phyloP scores from a whole-genome alignment of 176 grass and related monocot genomes.

The Urochloa ruziziensis region DNA sequence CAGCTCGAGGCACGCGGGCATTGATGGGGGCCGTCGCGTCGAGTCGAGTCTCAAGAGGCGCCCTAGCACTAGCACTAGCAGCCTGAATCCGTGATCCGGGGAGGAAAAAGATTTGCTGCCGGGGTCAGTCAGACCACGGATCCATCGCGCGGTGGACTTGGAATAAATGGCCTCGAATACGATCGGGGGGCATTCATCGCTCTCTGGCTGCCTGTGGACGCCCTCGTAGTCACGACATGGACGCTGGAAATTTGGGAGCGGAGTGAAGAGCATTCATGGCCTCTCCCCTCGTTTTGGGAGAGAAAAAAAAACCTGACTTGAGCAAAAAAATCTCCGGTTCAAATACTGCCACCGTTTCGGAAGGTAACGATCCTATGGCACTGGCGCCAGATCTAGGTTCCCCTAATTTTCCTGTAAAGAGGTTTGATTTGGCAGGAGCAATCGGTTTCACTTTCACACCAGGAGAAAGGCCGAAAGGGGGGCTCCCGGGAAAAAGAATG shows the following conservation, averaged over 20 bases:
- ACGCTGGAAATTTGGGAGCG: neutral
- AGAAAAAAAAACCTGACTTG: neutral
- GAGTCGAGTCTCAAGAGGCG: neutral
- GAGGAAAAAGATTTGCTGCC: neutral
- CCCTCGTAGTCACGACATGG: neutral
- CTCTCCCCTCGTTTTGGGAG: neutral
- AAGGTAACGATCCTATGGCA: too few species aligned
- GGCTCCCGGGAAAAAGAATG: neutral
- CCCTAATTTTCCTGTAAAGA: neutral
- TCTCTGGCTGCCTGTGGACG: neutral
- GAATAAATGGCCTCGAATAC: too few species aligned
- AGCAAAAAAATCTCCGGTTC: neutral
- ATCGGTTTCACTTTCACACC: too few species aligned
- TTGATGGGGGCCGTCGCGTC: constrained; percentile 22
- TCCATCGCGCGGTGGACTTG: too few species aligned
- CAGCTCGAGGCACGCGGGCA: constrained; percentile 9
- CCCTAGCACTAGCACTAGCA: neutral
- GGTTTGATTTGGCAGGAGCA: too few species aligned
- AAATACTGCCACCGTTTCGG: neutral
- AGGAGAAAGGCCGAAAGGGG: too few species aligned
- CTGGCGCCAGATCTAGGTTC: too few species aligned
- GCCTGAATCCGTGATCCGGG: neutral
- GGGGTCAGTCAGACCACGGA: constrained; percentile 2
- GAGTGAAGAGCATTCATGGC: neutral
- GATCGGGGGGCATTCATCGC: neutral